Percentiles rank a stretch among this genome's conserved stretches.
phyloP scores from a whole-genome alignment of 2,329 filamentous ascomycete species.

The Ceratocystiopsis sp. region DNA sequence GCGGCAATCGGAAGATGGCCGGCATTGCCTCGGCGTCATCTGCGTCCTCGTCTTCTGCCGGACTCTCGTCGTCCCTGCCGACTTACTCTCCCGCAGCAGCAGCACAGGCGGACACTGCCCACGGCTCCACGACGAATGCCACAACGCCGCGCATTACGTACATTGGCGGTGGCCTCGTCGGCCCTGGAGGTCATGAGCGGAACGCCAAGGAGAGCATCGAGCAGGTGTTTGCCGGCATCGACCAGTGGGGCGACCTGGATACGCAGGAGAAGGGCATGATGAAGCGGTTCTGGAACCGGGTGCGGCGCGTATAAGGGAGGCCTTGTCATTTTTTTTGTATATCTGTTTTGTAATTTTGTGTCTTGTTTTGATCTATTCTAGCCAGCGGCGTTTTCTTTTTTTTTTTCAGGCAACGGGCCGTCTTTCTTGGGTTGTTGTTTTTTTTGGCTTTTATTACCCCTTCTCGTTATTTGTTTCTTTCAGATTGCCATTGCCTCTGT shows the following conservation, averaged over 20 bases:
- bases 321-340: neutral
- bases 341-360: constrained; percentile 1
- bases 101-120: neutral
- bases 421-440: neutral
- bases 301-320: constrained; percentile 25
- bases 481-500: neutral
- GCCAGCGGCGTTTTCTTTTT: neutral
- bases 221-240: constrained; percentile 33
- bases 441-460: constrained; percentile 3
- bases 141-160: constrained; percentile 9
- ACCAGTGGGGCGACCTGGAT: constrained; percentile 26
- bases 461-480: neutral
- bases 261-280: constrained; percentile 36
- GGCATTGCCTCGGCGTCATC: neutral
- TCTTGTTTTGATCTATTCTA: neutral
- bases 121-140: constrained; percentile 8
- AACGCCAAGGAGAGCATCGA: constrained; percentile 33
- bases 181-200: constrained; percentile 10
- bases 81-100: too few species aligned
- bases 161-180: constrained; percentile 10
- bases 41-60: too few species aligned
- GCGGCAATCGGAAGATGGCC: neutral
- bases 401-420: neutral
- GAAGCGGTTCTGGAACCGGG: constrained; percentile 47
- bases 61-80: too few species aligned